phyloP scores from a whole-genome alignment of 352 stramenopile genomes.

The Hyaloperonospora brassicae region DNA sequence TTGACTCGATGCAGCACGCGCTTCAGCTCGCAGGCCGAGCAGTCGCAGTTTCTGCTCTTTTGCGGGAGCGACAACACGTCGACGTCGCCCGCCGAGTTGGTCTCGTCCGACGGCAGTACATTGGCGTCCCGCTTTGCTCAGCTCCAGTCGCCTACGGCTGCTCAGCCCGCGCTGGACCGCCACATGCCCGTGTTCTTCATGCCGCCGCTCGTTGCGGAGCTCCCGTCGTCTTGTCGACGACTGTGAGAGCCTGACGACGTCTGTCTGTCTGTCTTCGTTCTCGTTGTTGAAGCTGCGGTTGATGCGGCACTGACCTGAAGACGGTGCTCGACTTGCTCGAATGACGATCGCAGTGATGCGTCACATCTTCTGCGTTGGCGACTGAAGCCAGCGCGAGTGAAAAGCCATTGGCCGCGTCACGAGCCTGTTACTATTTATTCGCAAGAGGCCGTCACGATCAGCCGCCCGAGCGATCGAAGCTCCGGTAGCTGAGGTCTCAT shows the following conservation, averaged over 20 bases:
- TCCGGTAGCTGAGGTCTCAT: no score
- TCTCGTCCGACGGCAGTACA: conserved; percentile 15
- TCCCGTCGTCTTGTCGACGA: no score
- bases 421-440: no score
- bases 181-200: conserved; percentile 71
- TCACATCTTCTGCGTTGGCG: conserved; percentile 12
- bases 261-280: no score
- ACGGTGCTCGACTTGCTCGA: no score
- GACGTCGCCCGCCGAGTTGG: conserved; percentile 12
- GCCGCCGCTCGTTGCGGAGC: conserved; percentile 6
- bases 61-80: conserved; percentile 51
- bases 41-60: conserved; percentile 71
- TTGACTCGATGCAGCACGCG: conserved; percentile 19
- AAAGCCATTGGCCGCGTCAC: neutral
- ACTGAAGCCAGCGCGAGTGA: conserved; percentile 10
- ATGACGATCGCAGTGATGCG: conserved; percentile 5
- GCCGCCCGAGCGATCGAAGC: no score
- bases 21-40: conserved; percentile 38
- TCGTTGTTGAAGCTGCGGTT: no score
- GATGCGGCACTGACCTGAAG: no score
- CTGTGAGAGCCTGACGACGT: no score
- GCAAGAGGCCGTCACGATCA: no score
- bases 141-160: conserved; percentile 11
- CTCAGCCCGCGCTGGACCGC: conserved; percentile 44
- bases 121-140: conserved; percentile 20